These are phyloP conservation scores for Clonostachys sp. DNA, from an alignment of 2,329 filamentous ascomycete species.

Conservation along the genomic window DNA sequence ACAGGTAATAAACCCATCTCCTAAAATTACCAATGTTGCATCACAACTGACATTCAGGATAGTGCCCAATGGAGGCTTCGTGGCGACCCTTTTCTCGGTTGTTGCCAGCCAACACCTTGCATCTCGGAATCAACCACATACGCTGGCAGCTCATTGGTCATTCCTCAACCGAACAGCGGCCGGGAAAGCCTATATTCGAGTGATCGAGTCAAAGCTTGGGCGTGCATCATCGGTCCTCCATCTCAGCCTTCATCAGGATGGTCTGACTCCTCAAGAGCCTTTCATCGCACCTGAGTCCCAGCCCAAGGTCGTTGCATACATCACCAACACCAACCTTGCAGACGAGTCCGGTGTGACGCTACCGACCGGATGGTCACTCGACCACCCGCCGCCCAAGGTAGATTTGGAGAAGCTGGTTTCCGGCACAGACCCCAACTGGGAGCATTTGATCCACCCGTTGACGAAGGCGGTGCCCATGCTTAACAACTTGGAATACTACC, in stretches of 20 bases:
- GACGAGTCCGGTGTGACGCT: conserved; percentile 22
- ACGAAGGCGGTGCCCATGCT: conserved; percentile 7
- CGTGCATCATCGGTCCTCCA: conserved; percentile 34
- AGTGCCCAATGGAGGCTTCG: conserved; percentile 43
- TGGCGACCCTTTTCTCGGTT: conserved; percentile 31
- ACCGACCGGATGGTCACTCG: conserved; percentile 15
- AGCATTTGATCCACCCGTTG: conserved; percentile 2
- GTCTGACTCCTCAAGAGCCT: conserved; percentile 20
- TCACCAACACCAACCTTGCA: conserved; percentile 28
- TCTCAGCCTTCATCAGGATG: conserved; percentile 32
- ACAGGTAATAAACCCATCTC: conserved; percentile 1
- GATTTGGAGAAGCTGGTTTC: conserved; percentile 15
- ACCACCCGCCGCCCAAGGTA: conserved; percentile 8
- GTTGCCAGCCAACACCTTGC: conserved; percentile 25
- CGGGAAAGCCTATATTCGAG: conserved; percentile 28
- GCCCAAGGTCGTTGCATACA: conserved; percentile 25
- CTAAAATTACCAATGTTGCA: background rate
- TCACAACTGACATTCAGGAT: background rate
- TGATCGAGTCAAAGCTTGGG: conserved; percentile 36
- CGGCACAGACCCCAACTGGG: conserved; percentile 22
- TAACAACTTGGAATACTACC: conserved; percentile 22
- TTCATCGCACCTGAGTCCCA: conserved; percentile 25
- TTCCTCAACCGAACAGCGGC: conserved; percentile 30
- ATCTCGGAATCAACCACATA: conserved; percentile 25
- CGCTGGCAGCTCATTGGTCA: conserved; percentile 32